Conservation (phyloP, 306 rosid genomes). For the Corylus avellana region DNA sequence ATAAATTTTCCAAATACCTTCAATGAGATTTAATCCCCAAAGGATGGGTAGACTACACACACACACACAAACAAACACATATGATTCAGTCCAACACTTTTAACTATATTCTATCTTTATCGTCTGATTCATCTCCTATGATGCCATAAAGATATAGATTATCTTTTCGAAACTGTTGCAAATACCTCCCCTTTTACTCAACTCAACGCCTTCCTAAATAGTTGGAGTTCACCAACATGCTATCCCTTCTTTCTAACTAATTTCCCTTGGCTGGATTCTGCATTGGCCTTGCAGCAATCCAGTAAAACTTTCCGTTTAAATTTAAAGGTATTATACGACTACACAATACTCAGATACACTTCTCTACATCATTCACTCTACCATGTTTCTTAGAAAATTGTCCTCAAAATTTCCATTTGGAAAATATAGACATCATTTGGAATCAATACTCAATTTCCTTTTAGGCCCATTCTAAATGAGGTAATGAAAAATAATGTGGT, state of each 20-base stretch:
- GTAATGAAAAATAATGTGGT: neutral
- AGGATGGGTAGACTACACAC: neutral
- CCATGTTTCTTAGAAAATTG: neutral
- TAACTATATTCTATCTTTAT: neutral
- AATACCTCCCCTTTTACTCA: neutral
- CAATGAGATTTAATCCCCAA: neutral
- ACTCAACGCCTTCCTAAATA: neutral
- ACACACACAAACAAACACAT: neutral
- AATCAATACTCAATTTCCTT: too few species aligned
- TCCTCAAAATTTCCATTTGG: neutral
- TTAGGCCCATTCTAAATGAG: neutral
- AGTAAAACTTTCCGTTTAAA: too few species aligned
- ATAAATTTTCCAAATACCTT: neutral
- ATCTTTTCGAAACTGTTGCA: neutral
- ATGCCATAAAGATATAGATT: neutral
- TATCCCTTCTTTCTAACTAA: neutral
- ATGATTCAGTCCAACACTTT: neutral
- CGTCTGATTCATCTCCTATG: neutral
- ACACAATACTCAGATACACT: neutral
- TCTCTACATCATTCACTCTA: neutral
- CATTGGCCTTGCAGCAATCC: too few species aligned
- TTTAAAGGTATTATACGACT: neutral
- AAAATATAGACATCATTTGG: too few species aligned
- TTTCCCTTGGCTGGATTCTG: neutral
- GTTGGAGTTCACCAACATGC: neutral